Percentiles rank a stretch among this genome's conserved stretches.
Conservation (phyloP, 169 alveolate genomes). For the Plasmodium coatneyi region DNA sequence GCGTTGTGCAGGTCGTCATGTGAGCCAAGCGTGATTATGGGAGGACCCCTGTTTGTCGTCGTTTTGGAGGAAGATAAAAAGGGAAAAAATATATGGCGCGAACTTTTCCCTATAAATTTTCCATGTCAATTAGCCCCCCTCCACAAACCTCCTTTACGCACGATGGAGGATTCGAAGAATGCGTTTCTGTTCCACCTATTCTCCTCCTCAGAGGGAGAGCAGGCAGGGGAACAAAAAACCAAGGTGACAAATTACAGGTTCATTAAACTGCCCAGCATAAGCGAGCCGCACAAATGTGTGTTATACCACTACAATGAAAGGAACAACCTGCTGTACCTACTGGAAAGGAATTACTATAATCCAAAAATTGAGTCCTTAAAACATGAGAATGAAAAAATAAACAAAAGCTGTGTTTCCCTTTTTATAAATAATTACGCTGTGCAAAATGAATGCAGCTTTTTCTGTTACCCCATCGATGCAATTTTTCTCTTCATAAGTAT, state of each 20-base stretch:
- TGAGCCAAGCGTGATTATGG: not conserved
- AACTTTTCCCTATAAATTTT: not conserved
- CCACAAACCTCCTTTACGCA: not conserved
- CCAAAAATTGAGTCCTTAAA: slow-evolving; percentile 48
- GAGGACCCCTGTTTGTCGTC: not conserved
- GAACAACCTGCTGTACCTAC: slow-evolving; percentile 36
- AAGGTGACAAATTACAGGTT: slow-evolving; percentile 26
- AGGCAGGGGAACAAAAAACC: not conserved
- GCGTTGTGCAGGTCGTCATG: not conserved
- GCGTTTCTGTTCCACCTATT: slow-evolving; percentile 65
- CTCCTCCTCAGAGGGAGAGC: not conserved
- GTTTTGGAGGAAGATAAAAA: not conserved
- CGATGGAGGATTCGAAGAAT: slow-evolving; percentile 28
- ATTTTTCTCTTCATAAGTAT: slow-evolving; percentile 40
- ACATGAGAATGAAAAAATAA: slow-evolving; percentile 61
- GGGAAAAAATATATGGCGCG: not conserved
- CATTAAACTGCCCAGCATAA: slow-evolving; percentile 59
- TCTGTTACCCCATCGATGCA: slow-evolving; percentile 70
- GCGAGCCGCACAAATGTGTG: slow-evolving; percentile 59
- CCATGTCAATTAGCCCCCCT: not conserved
- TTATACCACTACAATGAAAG: slow-evolving; percentile 35
- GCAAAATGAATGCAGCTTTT: slow-evolving; percentile 48
- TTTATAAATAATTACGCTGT: slow-evolving; percentile 61
- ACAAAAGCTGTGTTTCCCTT: slow-evolving; percentile 58
- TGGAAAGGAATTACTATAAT: slow-evolving; percentile 58